phyloP scores from a whole-genome alignment of 306 rosid species.

The Quercus suber region DNA sequence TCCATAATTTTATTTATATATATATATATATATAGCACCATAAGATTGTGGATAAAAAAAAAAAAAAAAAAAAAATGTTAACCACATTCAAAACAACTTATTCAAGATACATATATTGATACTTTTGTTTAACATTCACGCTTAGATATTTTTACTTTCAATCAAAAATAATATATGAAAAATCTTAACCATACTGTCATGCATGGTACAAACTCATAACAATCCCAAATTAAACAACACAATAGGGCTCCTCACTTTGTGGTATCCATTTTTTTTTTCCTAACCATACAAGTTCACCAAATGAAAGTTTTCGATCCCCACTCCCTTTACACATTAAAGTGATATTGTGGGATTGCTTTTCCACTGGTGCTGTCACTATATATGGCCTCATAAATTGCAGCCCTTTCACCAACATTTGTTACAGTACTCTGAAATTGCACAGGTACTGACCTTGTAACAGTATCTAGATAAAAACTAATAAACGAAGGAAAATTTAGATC shows the following conservation, averaged over 20 bases:
- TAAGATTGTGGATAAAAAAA: too few species aligned
- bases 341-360: constrained; percentile 35
- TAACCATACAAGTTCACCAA: constrained; percentile 27
- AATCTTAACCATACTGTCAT: too few species aligned
- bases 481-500: constrained; percentile 59
- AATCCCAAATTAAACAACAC: background rate
- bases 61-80: too few species aligned
- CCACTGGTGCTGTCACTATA: constrained; percentile 32
- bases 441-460: constrained; percentile 2
- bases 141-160: too few species aligned
- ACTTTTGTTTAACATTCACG: too few species aligned
- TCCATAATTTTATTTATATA: too few species aligned
- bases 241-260: constrained; percentile 29
- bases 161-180: too few species aligned
- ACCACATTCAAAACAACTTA: too few species aligned
- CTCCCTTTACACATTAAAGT: constrained; percentile 3
- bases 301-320: background rate
- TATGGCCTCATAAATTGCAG: constrained; percentile 29
- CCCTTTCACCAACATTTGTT: constrained; percentile 43
- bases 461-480: constrained; percentile 17
- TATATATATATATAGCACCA: too few species aligned
- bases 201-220: background rate
- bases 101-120: too few species aligned
- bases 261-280: constrained; percentile 12
- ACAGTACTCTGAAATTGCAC: constrained; percentile 36